Evolutionary conservation across 352 stramenopile species (phyloP).

Genomic region (Phytophthora hybrid): DNA sequence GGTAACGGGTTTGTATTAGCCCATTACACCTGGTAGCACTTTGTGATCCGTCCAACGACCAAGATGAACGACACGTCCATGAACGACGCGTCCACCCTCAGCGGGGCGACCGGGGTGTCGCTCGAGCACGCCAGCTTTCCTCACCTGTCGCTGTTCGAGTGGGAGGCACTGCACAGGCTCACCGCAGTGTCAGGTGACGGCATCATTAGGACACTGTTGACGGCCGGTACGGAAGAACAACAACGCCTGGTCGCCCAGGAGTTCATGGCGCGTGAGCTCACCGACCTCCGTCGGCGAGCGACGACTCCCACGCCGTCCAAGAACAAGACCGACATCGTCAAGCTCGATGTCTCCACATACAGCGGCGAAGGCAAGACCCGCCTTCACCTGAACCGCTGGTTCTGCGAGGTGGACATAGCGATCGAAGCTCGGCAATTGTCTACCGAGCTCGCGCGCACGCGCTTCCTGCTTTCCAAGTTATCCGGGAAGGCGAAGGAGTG

Average conservation of each 20-base stretch:
- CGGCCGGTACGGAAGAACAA: background rate
- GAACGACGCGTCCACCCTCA: too few relatives aligned
- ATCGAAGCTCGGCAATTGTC: slow-evolving; percentile 1
- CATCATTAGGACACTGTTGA: slow-evolving; percentile 7
- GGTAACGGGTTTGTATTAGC: too few relatives aligned
- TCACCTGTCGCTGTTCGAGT: too few relatives aligned
- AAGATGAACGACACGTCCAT: too few relatives aligned
- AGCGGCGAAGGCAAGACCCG: slow-evolving; percentile 13
- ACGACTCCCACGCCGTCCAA: slow-evolving; percentile 18
- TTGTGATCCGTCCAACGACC: too few relatives aligned
- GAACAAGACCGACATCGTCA: slow-evolving; percentile 33
- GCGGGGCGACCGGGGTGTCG: too few relatives aligned
- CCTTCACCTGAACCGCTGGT: slow-evolving; percentile 31
- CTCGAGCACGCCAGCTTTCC: too few relatives aligned
- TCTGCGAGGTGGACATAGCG: slow-evolving; percentile 37
- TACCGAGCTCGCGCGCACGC: background rate
- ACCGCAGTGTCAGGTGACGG: background rate
- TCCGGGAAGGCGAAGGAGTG: background rate
- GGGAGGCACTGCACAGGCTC: too few relatives aligned
- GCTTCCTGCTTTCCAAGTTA: background rate
- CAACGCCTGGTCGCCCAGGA: slow-evolving; percentile 10
- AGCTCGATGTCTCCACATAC: slow-evolving; percentile 44
- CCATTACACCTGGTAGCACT: too few relatives aligned
- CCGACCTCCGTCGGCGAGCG: slow-evolving; percentile 17
- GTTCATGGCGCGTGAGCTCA: slow-evolving; percentile 27